Conservation (phyloP, 2,329 filamentous ascomycete species). For the Phaeophleospora eucalypticola region DNA sequence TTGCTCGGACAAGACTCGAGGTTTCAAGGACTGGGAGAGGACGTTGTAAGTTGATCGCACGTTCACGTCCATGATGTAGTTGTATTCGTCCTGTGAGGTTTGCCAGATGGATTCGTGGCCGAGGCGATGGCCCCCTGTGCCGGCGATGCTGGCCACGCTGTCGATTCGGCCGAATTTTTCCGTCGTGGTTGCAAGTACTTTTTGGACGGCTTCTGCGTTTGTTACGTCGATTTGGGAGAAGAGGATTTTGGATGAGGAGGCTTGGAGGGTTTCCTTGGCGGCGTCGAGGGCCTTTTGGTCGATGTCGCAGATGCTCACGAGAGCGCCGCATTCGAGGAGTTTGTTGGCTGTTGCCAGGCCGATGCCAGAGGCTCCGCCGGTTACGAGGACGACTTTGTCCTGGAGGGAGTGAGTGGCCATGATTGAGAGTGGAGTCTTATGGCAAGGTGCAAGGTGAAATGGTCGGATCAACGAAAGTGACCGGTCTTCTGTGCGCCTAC, state of each 20-base stretch:
- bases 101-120: too few relatives aligned
- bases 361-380: constrained; percentile 50
- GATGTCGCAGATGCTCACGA: constrained; percentile 48
- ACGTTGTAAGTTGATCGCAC: constrained; percentile 1
- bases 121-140: too few relatives aligned
- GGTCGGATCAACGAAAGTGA: too few relatives aligned
- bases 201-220: constrained; percentile 21
- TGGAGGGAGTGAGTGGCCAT: too few relatives aligned
- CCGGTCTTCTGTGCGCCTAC: too few relatives aligned
- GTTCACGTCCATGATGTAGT: constrained; percentile 3
- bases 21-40: not conserved
- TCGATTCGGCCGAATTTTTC: constrained; percentile 32
- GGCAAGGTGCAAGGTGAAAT: too few relatives aligned
- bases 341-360: constrained; percentile 46
- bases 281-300: constrained; percentile 35
- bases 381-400: constrained; percentile 47
- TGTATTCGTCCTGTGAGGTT: constrained; percentile 1
- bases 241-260: constrained; percentile 14
- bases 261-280: constrained; percentile 19
- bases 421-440: too few relatives aligned
- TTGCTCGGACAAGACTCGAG: not conserved
- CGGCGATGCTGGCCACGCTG: constrained; percentile 41
- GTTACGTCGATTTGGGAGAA: constrained; percentile 24
- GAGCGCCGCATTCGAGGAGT: constrained; percentile 43
- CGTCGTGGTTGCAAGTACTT: constrained; percentile 31